Base-by-base conservation (phyloP, 169 alveolate species). In the Plasmodium blacklocki region DNA sequence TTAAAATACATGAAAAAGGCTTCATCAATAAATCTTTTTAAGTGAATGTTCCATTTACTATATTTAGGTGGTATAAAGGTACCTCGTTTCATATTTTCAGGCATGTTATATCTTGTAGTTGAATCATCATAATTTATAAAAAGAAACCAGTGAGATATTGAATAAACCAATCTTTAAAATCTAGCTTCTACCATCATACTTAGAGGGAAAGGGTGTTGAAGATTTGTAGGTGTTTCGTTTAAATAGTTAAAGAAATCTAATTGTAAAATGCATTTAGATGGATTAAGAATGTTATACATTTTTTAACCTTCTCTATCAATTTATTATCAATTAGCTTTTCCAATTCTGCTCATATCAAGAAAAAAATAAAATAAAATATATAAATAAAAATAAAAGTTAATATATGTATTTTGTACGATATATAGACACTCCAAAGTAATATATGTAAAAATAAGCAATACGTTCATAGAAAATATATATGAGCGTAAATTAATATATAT, bases 261-360 rank as follows among this genome's bases (percentile, higher is more conserved):
- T 15, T 78, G 89, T 12, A 78, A 59, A 78, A n/a, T 54, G 89
- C 29, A 58, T 39, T 78, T 18, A 78, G 71, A n/a, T 78, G 89
- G 11, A 78, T 23, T 11, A 64, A n/a, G 5, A 78, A 78, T 7
- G 21, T 5, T 54, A 78, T 66, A 8, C 89, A 64, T 14, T 63
- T 78, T 59, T 78, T 78, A 68, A 78, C 39, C 39, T 78, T 78
- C 47, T 78, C 89, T 14, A 78, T 29, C 15, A 32, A 49, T n/a
- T 63, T 62, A 3, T 50, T 29, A 56, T 29, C 62, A 7, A 78
- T 14, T 58, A 50, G 45, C 23, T 67, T 47, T 45, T 78, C 89
- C 71, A 78, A 52, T 47, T 78, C 89, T 78, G 71, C 14, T 23
- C 14, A 9, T 19, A 19, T 21, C 14, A 4, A 14, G 23, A 64